Percentiles rank a stretch among this genome's conserved stretches.
phyloP scores from a whole-genome alignment of 2,329 filamentous ascomycete species.

The Penicillium sp. region DNA sequence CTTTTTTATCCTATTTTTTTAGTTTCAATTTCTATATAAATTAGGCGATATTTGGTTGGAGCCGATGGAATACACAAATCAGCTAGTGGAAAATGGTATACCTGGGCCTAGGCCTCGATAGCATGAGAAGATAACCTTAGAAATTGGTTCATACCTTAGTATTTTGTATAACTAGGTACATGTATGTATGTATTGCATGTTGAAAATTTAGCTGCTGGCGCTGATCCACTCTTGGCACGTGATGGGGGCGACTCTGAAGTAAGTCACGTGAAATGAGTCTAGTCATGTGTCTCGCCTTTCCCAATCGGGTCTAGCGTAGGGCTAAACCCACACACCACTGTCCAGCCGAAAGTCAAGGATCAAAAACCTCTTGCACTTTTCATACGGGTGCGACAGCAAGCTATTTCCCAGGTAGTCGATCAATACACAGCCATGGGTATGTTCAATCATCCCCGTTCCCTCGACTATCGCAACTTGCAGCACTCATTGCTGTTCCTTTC shows the following conservation, averaged over 20 bases:
- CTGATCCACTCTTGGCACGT: not conserved
- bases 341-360: slow-evolving; percentile 42
- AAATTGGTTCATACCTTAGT: not conserved
- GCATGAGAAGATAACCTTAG: not conserved
- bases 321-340: slow-evolving; percentile 46
- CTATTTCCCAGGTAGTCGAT: slow-evolving; percentile 41
- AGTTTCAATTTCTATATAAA: not conserved
- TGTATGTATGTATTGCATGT: no score
- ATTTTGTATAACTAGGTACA: no score
- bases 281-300: slow-evolving; percentile 15
- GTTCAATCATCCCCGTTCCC: slow-evolving; percentile 16
- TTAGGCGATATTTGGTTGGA: no score
- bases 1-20: not conserved
- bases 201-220: no score
- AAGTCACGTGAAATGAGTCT: not conserved
- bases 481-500: not conserved
- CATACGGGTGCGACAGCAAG: slow-evolving; percentile 43
- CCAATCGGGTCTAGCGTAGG: slow-evolving; percentile 41
- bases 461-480: not conserved
- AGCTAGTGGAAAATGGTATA: not conserved
- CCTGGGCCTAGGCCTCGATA: not conserved
- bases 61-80: not conserved
- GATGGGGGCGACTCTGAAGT: not conserved
- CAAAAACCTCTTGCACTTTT: slow-evolving; percentile 40
- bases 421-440: slow-evolving; percentile 48